Evolutionary conservation across 2,329 filamentous ascomycete genomes (phyloP).

Genomic region (Rhynchosporium secalis): DNA sequence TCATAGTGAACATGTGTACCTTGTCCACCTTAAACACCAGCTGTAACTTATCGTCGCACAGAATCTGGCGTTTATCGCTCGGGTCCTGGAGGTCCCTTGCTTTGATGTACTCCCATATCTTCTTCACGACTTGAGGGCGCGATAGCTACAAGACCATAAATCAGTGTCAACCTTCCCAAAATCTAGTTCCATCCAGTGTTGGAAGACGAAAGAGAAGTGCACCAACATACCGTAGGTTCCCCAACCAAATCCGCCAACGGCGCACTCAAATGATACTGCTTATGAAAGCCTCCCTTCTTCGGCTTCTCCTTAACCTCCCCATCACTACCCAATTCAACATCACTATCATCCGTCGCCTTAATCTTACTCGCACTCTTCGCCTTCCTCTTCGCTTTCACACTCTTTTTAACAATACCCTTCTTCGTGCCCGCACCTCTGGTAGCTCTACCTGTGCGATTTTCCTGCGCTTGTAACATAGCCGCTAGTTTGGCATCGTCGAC

Average conservation of each 20-base stretch:
- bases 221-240: slow-evolving; percentile 59
- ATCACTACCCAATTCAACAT: slow-evolving; percentile 63
- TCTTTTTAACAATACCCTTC: slow-evolving; percentile 37
- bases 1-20: slow-evolving; percentile 99
- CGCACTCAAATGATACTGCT: slow-evolving; percentile 73
- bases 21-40: slow-evolving; percentile 88
- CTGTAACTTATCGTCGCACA: slow-evolving; percentile 88
- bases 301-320: slow-evolving; percentile 59
- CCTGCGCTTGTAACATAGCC: slow-evolving; percentile 86
- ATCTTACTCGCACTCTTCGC: slow-evolving; percentile 72
- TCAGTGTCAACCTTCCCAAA: background rate
- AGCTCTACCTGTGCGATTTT: slow-evolving; percentile 70
- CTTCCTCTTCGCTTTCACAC: slow-evolving; percentile 46
- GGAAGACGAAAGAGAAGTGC: too few species aligned
- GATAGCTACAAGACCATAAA: slow-evolving; percentile 64
- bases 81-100: slow-evolving; percentile 86
- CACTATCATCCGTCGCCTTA: slow-evolving; percentile 77
- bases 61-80: slow-evolving; percentile 85
- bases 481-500: slow-evolving; percentile 87
- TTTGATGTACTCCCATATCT: slow-evolving; percentile 95
- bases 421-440: slow-evolving; percentile 71
- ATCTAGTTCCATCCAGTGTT: background rate
- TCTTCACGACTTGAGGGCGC: slow-evolving; percentile 92
- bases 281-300: slow-evolving; percentile 89
- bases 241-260: slow-evolving; percentile 70